Percentiles rank a stretch among this genome's conserved stretches.
phyloP scores from a whole-genome alignment of 805 yeast species.

The Candida orba region DNA sequence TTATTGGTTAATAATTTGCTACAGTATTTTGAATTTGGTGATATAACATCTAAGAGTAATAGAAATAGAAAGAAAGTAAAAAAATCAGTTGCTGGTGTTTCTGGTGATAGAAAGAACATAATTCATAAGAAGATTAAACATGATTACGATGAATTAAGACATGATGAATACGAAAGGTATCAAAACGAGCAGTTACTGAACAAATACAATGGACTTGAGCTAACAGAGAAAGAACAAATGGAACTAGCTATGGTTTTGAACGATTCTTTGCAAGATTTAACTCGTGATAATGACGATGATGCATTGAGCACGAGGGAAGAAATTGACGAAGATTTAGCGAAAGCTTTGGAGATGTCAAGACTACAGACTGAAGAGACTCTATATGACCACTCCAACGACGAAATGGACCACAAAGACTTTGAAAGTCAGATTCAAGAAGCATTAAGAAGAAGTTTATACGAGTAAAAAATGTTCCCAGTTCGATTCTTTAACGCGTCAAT shows the following conservation, averaged over 20 bases:
- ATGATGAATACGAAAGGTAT: conserved; percentile 10
- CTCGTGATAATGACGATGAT: too few species aligned
- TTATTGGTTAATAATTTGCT: conserved; percentile 14
- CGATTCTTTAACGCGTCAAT: too few species aligned
- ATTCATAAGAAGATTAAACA: conserved; percentile 13
- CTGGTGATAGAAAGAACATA: conserved; percentile 16
- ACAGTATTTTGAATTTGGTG: conserved; percentile 21
- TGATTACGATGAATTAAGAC: conserved; percentile 19
- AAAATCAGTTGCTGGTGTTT: conserved; percentile 12
- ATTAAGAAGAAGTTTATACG: conserved; percentile 18
- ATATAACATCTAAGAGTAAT: not conserved
- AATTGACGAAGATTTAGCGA: conserved; percentile 11
- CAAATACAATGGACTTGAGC: conserved; percentile 20
- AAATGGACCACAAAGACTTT: not conserved
- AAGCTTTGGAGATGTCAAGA: conserved; percentile 6
- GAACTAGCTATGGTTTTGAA: conserved; percentile 23
- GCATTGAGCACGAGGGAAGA: not conserved
- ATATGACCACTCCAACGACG: not conserved
- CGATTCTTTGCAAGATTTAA: conserved; percentile 13
- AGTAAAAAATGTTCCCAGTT: conserved; percentile 1
- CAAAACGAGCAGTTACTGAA: conserved; percentile 11
- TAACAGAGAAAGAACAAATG: conserved; percentile 17
- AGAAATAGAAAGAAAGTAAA: conserved; percentile 2
- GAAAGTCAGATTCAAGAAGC: conserved; percentile 18
- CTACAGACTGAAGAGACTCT: not conserved